Evolutionary conservation across 331 rosid genomes (phyloP).

Genomic region (Malus hybrid): DNA sequence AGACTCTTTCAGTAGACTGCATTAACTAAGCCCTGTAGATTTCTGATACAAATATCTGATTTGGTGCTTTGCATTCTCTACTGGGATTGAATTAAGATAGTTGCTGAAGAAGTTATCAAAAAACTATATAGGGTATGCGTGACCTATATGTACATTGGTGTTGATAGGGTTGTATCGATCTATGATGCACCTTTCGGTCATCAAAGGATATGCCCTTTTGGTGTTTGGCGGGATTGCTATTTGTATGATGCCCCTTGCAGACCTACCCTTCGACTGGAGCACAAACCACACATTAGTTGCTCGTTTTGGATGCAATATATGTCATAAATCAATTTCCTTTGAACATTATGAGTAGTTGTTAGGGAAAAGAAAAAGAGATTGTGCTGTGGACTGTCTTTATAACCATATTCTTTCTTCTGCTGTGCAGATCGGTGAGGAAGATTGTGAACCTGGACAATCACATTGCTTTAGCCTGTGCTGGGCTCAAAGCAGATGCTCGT

Average conservation of each 20-base stretch:
- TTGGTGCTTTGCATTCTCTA: not conserved
- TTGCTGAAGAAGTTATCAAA: not conserved
- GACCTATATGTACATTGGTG: not conserved
- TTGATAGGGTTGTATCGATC: no score
- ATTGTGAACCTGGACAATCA: slow-evolving; percentile 88
- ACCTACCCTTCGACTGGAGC: not conserved
- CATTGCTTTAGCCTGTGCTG: slow-evolving; percentile 97
- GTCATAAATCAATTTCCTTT: not conserved
- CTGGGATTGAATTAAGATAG: not conserved
- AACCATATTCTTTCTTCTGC: slow-evolving; percentile 1
- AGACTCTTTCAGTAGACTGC: not conserved
- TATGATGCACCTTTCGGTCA: not conserved
- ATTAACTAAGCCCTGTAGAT: not conserved
- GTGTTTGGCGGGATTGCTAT: not conserved
- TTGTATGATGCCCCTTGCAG: not conserved
- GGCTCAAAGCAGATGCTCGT: slow-evolving; percentile 99
- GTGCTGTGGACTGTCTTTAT: not conserved
- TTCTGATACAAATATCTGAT: not conserved
- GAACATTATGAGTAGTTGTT: not conserved
- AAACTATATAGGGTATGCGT: not conserved
- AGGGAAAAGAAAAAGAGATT: not conserved
- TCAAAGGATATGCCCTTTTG: not conserved
- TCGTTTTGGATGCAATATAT: not conserved
- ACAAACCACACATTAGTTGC: not conserved
- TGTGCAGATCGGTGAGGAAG: slow-evolving; percentile 73